These are phyloP conservation scores for Jaltomata sinuosa DNA, from an alignment of 257 asterid species.

Conservation along the genomic window DNA sequence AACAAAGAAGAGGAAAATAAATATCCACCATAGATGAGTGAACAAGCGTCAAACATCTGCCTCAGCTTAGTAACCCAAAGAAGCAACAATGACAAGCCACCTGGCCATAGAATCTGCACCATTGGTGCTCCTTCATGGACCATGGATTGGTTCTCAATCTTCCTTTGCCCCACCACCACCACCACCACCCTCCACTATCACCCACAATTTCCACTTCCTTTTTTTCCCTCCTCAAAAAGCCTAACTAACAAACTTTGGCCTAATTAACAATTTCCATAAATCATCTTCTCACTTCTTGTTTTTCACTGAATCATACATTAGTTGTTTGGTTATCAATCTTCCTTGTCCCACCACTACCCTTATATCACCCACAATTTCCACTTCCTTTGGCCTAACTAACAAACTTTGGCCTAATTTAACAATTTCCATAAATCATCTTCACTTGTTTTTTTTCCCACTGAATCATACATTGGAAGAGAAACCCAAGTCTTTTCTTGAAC, in stretches of 20 bases:
- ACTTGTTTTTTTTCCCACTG: background rate
- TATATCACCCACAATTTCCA: background rate
- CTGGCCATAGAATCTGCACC: slow-evolving; percentile 32
- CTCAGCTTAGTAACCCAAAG: slow-evolving; percentile 6
- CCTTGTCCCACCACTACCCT: slow-evolving; percentile 31
- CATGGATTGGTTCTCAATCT: slow-evolving; percentile 40
- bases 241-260: background rate
- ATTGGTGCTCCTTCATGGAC: slow-evolving; percentile 23
- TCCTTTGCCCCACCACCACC: slow-evolving; percentile 33
- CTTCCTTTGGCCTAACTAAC: background rate
- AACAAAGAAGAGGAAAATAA: background rate
- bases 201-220: background rate
- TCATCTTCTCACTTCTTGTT: background rate
- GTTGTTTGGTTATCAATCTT: slow-evolving; percentile 25
- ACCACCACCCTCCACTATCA: background rate
- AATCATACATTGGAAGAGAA: background rate
- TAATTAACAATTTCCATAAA: background rate
- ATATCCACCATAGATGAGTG: background rate
- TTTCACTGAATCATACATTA: background rate
- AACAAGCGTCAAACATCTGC: slow-evolving; percentile 4
- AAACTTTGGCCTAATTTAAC: background rate
- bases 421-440: background rate
- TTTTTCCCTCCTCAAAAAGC: background rate
- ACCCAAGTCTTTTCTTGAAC: background rate
- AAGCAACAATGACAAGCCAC: slow-evolving; percentile 25